These are phyloP conservation scores for Dalbergia oliveri DNA, from an alignment of 306 rosid genomes.

Conservation along the genomic window DNA sequence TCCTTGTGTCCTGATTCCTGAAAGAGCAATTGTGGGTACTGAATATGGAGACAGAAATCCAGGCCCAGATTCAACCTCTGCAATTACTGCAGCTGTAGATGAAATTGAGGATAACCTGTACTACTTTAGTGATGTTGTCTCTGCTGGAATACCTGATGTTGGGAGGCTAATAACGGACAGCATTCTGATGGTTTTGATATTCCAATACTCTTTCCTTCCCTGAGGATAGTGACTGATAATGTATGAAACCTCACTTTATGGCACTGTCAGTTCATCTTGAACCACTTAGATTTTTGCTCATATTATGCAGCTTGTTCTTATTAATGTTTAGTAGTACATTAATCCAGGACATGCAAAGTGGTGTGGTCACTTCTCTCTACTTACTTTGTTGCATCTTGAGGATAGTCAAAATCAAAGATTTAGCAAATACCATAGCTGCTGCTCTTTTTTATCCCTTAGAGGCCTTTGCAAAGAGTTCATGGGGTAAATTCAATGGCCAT, in stretches of 20 bases:
- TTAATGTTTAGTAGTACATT: constrained; percentile 59
- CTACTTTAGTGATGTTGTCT: constrained; percentile 88
- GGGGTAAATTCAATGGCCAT: constrained; percentile 64
- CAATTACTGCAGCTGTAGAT: constrained; percentile 75
- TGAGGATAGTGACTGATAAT: constrained; percentile 57
- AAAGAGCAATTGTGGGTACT: constrained; percentile 49
- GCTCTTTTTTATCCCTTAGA: constrained; percentile 79
- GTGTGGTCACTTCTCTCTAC: constrained; percentile 80
- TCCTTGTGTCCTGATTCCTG: constrained; percentile 48
- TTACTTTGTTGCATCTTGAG: constrained; percentile 90
- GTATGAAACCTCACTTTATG: constrained; percentile 60
- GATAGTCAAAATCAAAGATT: constrained; percentile 90
- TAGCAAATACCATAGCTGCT: constrained; percentile 87
- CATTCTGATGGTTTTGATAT: constrained; percentile 78
- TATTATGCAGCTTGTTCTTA: constrained; percentile 37
- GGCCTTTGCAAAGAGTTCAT: constrained; percentile 60
- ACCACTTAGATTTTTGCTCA: constrained; percentile 27
- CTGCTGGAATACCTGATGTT: constrained; percentile 96
- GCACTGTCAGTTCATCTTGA: constrained; percentile 41
- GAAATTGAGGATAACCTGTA: constrained; percentile 95
- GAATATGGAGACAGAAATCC: constrained; percentile 71
- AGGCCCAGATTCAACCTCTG: constrained; percentile 63
- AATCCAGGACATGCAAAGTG: constrained; percentile 77
- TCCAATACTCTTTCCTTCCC: constrained; percentile 88
- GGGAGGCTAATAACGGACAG: constrained; percentile 81